A percentile compares a stretch with the other conserved stretches of the same genome.
Evolutionary conservation across 2,329 filamentous ascomycete genomes (phyloP).

Genomic region (Paecilomyces sp.): DNA sequence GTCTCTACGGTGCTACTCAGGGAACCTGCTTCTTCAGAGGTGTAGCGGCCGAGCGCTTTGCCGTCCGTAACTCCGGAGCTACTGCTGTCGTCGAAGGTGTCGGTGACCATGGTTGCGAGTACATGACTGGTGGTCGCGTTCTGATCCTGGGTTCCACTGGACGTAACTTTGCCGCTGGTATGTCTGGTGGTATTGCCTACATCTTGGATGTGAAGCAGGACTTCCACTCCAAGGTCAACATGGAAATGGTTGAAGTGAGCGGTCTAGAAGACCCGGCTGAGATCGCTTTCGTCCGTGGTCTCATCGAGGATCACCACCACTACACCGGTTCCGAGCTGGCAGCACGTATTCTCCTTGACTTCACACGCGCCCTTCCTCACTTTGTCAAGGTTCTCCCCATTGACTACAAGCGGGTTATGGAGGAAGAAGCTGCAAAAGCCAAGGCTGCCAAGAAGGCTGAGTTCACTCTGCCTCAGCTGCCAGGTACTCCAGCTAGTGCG

Average conservation of each 20-base stretch:
- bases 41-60: slow-evolving; percentile 92
- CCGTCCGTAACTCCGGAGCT: slow-evolving; percentile 91
- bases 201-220: slow-evolving; percentile 84
- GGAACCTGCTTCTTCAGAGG: slow-evolving; percentile 96
- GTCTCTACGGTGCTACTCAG: slow-evolving; percentile 85
- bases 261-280: slow-evolving; percentile 77
- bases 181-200: slow-evolving; percentile 97
- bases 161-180: slow-evolving; percentile 95
- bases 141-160: slow-evolving; percentile 82
- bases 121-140: slow-evolving; percentile 95
- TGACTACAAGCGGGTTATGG: slow-evolving; percentile 90
- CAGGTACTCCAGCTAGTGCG: slow-evolving; percentile 49
- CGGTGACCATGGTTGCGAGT: slow-evolving; percentile 94
- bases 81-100: slow-evolving; percentile 94
- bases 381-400: slow-evolving; percentile 91
- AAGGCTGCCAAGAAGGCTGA: slow-evolving; percentile 78
- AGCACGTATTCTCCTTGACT: slow-evolving; percentile 88
- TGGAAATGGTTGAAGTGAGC: slow-evolving; percentile 92
- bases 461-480: slow-evolving; percentile 71
- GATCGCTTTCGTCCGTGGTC: slow-evolving; percentile 80
- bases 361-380: slow-evolving; percentile 79
- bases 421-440: slow-evolving; percentile 78
- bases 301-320: slow-evolving; percentile 95
- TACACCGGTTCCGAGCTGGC: slow-evolving; percentile 95
- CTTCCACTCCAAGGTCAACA: slow-evolving; percentile 89